These are phyloP conservation scores for Nicotiana rustica DNA, from an alignment of 305 asterid genomes.

Conservation along the genomic window DNA sequence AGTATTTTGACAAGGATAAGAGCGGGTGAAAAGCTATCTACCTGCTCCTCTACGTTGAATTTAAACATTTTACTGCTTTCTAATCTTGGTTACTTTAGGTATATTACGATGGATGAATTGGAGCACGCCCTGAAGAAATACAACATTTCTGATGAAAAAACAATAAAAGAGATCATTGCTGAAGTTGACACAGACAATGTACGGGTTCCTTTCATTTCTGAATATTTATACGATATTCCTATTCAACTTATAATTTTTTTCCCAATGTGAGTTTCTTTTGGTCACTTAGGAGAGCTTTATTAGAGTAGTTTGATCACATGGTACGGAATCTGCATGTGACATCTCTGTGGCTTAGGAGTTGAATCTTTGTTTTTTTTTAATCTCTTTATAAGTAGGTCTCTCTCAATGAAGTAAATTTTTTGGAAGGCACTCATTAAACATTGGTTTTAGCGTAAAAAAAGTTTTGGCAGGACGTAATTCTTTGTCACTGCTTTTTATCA, in stretches of 20 bases:
- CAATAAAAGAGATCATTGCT: constrained; percentile 89
- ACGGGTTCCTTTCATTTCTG: constrained; percentile 37
- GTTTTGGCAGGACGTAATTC: not conserved
- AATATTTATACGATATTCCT: not conserved
- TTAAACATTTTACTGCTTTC: constrained; percentile 32
- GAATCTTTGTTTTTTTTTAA: not conserved
- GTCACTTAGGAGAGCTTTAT: not conserved
- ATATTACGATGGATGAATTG: constrained; percentile 87
- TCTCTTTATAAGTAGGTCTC: not conserved
- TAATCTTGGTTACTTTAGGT: constrained; percentile 56
- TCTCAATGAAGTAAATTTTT: not conserved
- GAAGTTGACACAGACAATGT: constrained; percentile 95
- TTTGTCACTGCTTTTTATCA: not conserved
- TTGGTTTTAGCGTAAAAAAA: not conserved
- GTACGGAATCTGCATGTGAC: not conserved
- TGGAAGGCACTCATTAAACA: not conserved
- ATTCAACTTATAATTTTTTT: not conserved
- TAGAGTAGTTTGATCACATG: not conserved
- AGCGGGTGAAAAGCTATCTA: constrained; percentile 66
- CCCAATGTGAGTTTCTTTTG: not conserved
- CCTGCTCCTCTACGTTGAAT: not conserved
- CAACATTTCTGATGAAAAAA: constrained; percentile 84
- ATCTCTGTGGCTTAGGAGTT: not conserved
- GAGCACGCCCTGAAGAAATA: constrained; percentile 84
- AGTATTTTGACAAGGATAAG: constrained; percentile 92